Base-by-base conservation (phyloP, 2,329 filamentous ascomycete genomes). In the Apiospora malaysiana region DNA sequence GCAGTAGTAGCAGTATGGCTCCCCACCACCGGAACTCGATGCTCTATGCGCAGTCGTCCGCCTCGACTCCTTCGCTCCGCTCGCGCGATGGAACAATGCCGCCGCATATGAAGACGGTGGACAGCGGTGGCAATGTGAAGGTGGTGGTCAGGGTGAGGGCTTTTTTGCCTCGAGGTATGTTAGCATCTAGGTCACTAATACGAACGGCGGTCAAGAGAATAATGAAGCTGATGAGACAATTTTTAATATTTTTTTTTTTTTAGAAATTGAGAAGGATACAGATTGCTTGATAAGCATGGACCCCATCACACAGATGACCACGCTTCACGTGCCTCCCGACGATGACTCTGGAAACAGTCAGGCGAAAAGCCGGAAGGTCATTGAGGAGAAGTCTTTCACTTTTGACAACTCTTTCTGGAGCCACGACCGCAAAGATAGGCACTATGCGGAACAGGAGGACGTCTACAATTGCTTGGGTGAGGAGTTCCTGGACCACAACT, bases 381-480 rank as follows among this genome's bases (percentile, higher is more conserved):
- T 93, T 70, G 94, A 98, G 78, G 94, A 97, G 79, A 98, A 97
- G 83, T 89, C 87, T 0, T 99, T 99, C 79, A 95, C 93, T 2
- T 99, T 99, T 80, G 96, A 99, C 85, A 97, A 94, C 80, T 98
- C 95, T 0, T 99, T 98, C 83, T 99, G 96, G 95, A 98, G 95
- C 72, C 94, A 98, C 82, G 85, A 95, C 80, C 87, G 88, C 70
- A 81, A 85, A 37, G 94, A 97, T 79, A 85, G 90, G 43, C 94
- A 98, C 83, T 99, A 98, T 80, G 95, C 96, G 4, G 89, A 92
- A 72, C 96, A 99, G 81, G 93, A 94, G 77, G 93, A 98, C 77
- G 92, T 99, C 70, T 98, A 99, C 86, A 94, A 96, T 78, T 93
- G 92, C 71, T 88, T 99, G 32, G 96, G 96, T 70, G 94, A 98